Conservation (phyloP, 2,329 filamentous ascomycete species). For the Colletotrichum agaves region DNA sequence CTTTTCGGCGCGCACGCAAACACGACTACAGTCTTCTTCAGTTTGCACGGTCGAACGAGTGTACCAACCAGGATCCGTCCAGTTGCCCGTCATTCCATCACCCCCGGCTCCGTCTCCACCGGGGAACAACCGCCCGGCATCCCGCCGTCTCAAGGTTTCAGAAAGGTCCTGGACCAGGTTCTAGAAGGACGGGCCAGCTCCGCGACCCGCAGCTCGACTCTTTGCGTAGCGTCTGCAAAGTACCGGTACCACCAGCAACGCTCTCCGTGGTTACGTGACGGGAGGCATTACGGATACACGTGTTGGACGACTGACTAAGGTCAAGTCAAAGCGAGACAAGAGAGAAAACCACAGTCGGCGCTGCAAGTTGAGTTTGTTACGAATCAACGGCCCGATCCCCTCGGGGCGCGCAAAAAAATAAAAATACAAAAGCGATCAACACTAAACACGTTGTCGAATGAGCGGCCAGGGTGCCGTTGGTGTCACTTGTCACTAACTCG, state of each 20-base stretch:
- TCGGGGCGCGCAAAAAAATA: constrained; percentile 1
- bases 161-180: constrained; percentile 26
- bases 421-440: constrained; percentile 1
- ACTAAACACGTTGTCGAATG: constrained; percentile 10
- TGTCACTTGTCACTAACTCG: constrained; percentile 7
- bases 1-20: neutral
- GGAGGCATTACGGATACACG: constrained; percentile 6
- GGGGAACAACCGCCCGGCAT: constrained; percentile 33
- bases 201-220: constrained; percentile 18
- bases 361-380: neutral
- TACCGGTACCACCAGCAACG: neutral
- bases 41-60: neutral
- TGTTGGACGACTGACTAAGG: constrained; percentile 10
- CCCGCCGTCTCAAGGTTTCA: constrained; percentile 37
- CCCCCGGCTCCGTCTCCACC: constrained; percentile 31
- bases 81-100: constrained; percentile 28
- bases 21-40: constrained; percentile 9
- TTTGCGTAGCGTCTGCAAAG: neutral
- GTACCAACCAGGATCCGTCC: constrained; percentile 18
- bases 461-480: neutral
- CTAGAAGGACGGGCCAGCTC: constrained; percentile 30
- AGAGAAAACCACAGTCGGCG: constrained; percentile 8
- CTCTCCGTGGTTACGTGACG: constrained; percentile 2
- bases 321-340: neutral
- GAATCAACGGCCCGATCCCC: constrained; percentile 32